Percentiles rank a stretch among this genome's conserved stretches.
Evolutionary conservation across 495 filamentous ascomycete species (phyloP).

Genomic region (Aspergillus avenaceus): DNA sequence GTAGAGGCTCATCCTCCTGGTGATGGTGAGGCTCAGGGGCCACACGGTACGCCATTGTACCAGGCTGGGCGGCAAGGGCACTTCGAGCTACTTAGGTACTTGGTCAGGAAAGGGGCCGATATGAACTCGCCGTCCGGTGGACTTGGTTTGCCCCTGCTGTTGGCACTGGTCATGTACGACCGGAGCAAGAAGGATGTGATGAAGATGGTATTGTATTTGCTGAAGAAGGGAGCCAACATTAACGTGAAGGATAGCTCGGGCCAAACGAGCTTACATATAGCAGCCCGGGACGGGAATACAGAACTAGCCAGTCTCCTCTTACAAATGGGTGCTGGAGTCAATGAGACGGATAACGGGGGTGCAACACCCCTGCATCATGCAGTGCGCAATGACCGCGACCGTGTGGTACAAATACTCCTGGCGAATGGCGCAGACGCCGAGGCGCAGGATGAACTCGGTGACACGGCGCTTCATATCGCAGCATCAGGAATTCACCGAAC

Average conservation of each 20-base stretch:
- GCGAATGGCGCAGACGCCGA: constrained; percentile 23
- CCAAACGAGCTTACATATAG: constrained; percentile 37
- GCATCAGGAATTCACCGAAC: constrained; percentile 29
- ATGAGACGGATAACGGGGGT: constrained; percentile 12
- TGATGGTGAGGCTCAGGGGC: constrained; percentile 1
- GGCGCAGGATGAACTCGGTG: constrained; percentile 18
- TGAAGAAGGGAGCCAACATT: constrained; percentile 36
- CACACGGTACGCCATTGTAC: constrained; percentile 17
- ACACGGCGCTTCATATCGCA: constrained; percentile 36
- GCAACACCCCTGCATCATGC: constrained; percentile 32
- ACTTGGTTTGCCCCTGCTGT: constrained; percentile 13
- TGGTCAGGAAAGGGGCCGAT: constrained; percentile 23
- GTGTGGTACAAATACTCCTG: constrained; percentile 28
- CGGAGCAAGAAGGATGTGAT: constrained; percentile 11
- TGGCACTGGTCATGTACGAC: constrained; percentile 17
- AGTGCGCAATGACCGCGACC: constrained; percentile 26
- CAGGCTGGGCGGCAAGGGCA: constrained; percentile 21
- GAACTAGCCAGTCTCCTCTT: constrained; percentile 22
- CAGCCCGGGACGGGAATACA: constrained; percentile 15
- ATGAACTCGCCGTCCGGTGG: constrained; percentile 10
- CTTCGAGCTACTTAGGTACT: constrained; percentile 18
- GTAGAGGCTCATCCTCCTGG: constrained; percentile 15
- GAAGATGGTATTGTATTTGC: constrained; percentile 19
- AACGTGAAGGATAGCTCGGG: constrained; percentile 26
- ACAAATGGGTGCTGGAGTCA: constrained; percentile 20